Conservation (phyloP, 257 asterid species). For the Jaltomata sinuosa region DNA sequence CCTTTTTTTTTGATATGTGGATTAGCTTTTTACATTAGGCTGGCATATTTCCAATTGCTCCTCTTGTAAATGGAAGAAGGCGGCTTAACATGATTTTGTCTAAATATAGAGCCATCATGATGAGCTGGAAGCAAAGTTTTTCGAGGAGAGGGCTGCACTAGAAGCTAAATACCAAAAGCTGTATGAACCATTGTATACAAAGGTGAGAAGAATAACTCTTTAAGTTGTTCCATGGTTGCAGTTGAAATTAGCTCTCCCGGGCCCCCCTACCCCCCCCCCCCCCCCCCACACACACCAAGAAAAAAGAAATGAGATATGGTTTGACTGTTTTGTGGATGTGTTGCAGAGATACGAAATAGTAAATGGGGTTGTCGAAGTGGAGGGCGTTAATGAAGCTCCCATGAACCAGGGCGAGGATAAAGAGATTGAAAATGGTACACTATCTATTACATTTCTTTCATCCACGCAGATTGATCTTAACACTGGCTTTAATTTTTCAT, state of each 20-base stretch:
- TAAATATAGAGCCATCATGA: slow-evolving; percentile 54
- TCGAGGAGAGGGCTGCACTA: slow-evolving; percentile 67
- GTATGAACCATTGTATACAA: slow-evolving; percentile 55
- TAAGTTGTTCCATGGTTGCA: not conserved
- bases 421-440: slow-evolving; percentile 37
- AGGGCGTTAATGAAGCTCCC: slow-evolving; percentile 38
- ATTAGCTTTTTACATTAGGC: not conserved
- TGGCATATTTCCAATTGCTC: not conserved
- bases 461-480: not conserved
- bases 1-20: not conserved
- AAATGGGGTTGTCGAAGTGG: slow-evolving; percentile 69
- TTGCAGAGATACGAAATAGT: slow-evolving; percentile 75
- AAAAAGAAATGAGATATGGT: not conserved
- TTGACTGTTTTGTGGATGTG: not conserved
- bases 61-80: not conserved
- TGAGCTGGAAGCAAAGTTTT: slow-evolving; percentile 63
- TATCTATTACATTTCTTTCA: not conserved
- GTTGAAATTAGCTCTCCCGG: not conserved
- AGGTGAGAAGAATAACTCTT: slow-evolving; percentile 21
- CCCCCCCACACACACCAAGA: too few relatives aligned
- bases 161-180: slow-evolving; percentile 76
- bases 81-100: not conserved
- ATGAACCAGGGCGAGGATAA: slow-evolving; percentile 30
- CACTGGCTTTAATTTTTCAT: not conserved
- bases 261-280: not conserved